Evolutionary conservation across 257 asterid species (phyloP), one percentile per base, ranked within the genome.

Genomic region (Ballota nigra): DNA sequence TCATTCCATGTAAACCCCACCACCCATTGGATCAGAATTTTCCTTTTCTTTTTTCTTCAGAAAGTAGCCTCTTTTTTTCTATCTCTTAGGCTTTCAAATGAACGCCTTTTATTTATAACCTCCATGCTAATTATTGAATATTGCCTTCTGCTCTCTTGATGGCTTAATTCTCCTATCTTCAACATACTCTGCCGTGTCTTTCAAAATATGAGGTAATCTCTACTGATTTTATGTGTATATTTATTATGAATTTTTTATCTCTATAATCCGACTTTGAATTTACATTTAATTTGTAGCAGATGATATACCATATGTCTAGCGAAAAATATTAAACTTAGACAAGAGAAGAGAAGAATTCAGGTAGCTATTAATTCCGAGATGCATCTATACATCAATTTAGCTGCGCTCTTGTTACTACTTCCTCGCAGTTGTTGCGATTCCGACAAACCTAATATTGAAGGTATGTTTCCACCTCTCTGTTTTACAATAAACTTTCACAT

Each of bases 401-500:
- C 80, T 53, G 28, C 83, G 60, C 80, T 92, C 77, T 79, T 84
- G 69, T 64, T 26, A 26, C 29, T 83, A 56, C 67, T 84, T 67
- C 68, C 77, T 45, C 69, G 72, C 65, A 53, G 80, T 65, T 82
- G 73, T 79, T 69, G 36, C 47, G 86, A 86, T 57, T 76, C 88
- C 60, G 83, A 79, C 63, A 53, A 82, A 52, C 85, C 89, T 40
- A 83, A 92, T 79, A 60, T 81, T 53, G 97, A 92, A 88, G 97
- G 98, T 92, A 80, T 10, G 52, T 43, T 13, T 41, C 9, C 29
- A 26, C 29, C 29, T 26, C 29, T 3, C 2, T 26, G 3, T 3
- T 26, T 3, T 26, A 26, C 29, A n/a, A n/a, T n/a, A n/a, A n/a
- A n/a, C n/a, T n/a, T n/a, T n/a, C n/a, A n/a, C n/a, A n/a, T n/a